phyloP scores from a whole-genome alignment of 805 yeast species.

The Metschnikowia cerradonensis region DNA sequence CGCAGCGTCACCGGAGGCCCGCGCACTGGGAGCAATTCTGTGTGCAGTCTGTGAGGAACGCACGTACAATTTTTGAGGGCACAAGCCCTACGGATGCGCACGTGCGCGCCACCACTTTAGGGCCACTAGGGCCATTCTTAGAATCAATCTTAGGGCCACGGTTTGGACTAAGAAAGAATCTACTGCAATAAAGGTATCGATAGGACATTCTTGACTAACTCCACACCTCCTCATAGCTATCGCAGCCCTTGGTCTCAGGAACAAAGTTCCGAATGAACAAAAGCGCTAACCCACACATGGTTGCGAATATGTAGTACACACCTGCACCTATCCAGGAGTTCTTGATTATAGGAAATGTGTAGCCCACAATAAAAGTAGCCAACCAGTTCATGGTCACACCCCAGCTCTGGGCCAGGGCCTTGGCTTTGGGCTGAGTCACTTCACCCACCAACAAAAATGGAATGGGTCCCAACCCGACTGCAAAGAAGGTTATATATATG shows the following conservation, averaged over 20 bases:
- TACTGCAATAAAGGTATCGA: background rate
- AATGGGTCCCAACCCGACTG: constrained; percentile 91
- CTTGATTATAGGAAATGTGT: constrained; percentile 71
- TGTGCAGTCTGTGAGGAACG: background rate
- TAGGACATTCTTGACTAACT: constrained; percentile 2
- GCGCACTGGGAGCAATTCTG: constrained; percentile 1
- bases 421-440: constrained; percentile 76
- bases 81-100: constrained; percentile 13
- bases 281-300: constrained; percentile 48
- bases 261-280: constrained; percentile 44
- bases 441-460: constrained; percentile 88
- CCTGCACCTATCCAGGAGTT: constrained; percentile 62
- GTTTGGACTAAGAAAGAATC: no score
- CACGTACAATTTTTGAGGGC: constrained; percentile 6
- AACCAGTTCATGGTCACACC: constrained; percentile 91
- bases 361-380: constrained; percentile 80
- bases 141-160: no score
- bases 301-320: constrained; percentile 70
- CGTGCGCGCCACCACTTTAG: constrained; percentile 8
- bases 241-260: constrained; percentile 76
- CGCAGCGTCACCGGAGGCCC: constrained; percentile 9
- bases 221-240: constrained; percentile 69
- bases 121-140: background rate
- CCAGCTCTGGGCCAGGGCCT: constrained; percentile 85
- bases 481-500: constrained; percentile 77